A percentile compares a stretch with the other conserved stretches of the same genome.
These are phyloP conservation scores for Xylariomycetidae sp. DNA, from an alignment of 2,329 filamentous ascomycete genomes.

Conservation along the genomic window DNA sequence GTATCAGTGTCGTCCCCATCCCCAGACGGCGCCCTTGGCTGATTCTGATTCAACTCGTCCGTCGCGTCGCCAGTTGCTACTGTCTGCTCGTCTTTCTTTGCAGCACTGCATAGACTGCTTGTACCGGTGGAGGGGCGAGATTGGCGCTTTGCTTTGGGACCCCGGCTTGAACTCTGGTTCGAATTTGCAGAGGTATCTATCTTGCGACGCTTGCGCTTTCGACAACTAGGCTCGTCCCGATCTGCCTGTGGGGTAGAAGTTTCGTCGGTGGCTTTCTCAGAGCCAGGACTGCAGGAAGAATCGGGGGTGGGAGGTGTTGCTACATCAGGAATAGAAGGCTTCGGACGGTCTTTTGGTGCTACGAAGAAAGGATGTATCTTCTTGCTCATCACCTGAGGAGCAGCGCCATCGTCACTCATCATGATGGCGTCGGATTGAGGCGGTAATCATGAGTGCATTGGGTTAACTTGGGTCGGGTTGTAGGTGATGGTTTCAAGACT, in stretches of 20 bases:
- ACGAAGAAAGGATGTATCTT: slow-evolving; percentile 55
- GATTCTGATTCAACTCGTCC: too few species aligned
- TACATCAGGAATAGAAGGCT: slow-evolving; percentile 4
- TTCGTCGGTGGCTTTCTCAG: slow-evolving; percentile 15
- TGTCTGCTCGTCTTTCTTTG: too few species aligned
- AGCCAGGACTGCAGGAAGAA: slow-evolving; percentile 25
- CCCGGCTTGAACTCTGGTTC: slow-evolving; percentile 7
- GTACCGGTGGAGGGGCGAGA: slow-evolving; percentile 9
- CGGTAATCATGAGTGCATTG: too few species aligned
- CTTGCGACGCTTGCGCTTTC: slow-evolving; percentile 39
- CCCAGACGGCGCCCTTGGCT: too few species aligned
- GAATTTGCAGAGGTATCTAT: slow-evolving; percentile 26
- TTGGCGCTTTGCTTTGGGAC: slow-evolving; percentile 9
- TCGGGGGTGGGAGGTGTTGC: slow-evolving; percentile 25
- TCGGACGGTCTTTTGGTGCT: slow-evolving; percentile 19
- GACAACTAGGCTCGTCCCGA: slow-evolving; percentile 20
- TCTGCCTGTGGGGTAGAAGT: slow-evolving; percentile 15
- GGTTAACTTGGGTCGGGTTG: too few species aligned
- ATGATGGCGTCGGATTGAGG: slow-evolving; percentile 35
- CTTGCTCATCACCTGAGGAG: slow-evolving; percentile 30
- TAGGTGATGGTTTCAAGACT: too few species aligned
- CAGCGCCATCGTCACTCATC: slow-evolving; percentile 38
- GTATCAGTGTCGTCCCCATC: too few species aligned
- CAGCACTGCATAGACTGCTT: slow-evolving; percentile 13
- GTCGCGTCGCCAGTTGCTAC: too few species aligned